These are phyloP conservation scores for Volvox reticuliferus DNA, from an alignment of 139 green algal genomes.

Conservation along the genomic window DNA sequence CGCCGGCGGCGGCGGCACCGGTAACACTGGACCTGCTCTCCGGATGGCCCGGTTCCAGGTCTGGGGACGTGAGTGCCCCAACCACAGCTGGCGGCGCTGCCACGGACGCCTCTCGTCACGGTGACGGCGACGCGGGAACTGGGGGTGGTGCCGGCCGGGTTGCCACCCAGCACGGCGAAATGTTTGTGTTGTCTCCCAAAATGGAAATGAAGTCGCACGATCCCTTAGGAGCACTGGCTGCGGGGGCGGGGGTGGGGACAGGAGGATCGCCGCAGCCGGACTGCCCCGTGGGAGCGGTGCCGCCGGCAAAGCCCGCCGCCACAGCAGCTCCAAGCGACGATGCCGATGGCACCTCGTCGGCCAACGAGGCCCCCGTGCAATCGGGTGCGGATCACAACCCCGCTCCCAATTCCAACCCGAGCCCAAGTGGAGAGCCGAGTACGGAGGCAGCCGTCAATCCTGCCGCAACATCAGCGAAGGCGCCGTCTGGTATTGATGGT, in stretches of 20 bases:
- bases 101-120: background rate
- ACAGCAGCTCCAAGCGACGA: too few relatives aligned
- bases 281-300: too few relatives aligned
- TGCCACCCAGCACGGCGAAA: background rate
- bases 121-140: background rate
- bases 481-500: background rate
- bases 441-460: too few relatives aligned
- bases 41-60: too few relatives aligned
- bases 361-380: too few relatives aligned
- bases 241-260: background rate
- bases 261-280: too few relatives aligned
- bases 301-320: too few relatives aligned
- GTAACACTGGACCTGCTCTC: background rate
- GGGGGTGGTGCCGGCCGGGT: background rate
- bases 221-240: constrained; percentile 28
- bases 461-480: background rate
- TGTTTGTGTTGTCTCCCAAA: constrained; percentile 36
- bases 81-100: background rate
- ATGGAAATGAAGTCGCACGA: background rate
- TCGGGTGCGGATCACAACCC: too few relatives aligned
- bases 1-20: background rate
- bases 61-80: too few relatives aligned
- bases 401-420: too few relatives aligned
- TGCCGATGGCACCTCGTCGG: too few relatives aligned
- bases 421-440: too few relatives aligned